Evolutionary conservation across 2,329 filamentous ascomycete genomes (phyloP).

Genomic region (Fonsecaea monophora): DNA sequence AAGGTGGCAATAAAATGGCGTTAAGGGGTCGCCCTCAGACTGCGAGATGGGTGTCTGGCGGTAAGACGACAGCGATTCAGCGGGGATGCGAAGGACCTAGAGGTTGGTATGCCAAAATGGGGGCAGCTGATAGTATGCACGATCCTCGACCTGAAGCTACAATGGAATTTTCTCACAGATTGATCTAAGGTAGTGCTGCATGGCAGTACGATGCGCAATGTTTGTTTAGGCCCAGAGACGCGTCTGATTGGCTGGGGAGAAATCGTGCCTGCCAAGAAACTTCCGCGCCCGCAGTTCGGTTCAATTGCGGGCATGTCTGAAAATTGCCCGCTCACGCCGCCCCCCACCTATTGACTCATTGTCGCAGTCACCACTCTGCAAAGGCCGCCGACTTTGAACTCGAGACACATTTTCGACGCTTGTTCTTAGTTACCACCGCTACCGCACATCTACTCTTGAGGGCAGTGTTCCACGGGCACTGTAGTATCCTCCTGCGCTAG

Average conservation of each 20-base stretch:
- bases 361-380: neutral
- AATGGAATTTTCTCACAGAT: neutral
- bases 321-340: slow-evolving; percentile 1
- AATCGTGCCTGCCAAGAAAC: slow-evolving; percentile 24
- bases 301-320: slow-evolving; percentile 10
- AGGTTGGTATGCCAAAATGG: slow-evolving; percentile 8
- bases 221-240: slow-evolving; percentile 29
- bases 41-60: neutral
- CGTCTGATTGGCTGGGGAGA: slow-evolving; percentile 27
- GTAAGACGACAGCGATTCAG: neutral
- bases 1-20: neutral
- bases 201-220: slow-evolving; percentile 14
- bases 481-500: neutral
- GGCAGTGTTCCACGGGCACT: neutral
- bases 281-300: slow-evolving; percentile 11
- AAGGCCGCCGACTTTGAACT: neutral
- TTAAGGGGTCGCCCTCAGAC: slow-evolving; percentile 11
- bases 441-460: neutral
- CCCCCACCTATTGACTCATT: neutral
- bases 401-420: neutral
- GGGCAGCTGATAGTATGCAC: slow-evolving; percentile 12
- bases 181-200: slow-evolving; percentile 5
- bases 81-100: neutral
- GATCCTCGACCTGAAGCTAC: neutral
- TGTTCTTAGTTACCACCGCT: neutral